These are phyloP conservation scores for Kregervanrija pseudodelftensis DNA, from an alignment of 805 yeast genomes.

Conservation along the genomic window DNA sequence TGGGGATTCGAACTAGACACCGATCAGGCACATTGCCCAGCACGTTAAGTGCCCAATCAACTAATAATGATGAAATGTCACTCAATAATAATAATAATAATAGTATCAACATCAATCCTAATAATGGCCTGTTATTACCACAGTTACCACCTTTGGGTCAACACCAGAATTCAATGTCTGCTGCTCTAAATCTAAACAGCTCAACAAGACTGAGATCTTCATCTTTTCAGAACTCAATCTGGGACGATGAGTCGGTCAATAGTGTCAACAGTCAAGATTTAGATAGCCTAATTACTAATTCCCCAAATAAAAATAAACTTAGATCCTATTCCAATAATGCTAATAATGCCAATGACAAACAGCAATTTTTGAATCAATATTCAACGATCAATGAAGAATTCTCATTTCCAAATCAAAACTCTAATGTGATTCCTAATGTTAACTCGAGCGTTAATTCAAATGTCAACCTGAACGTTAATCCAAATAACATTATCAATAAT, in stretches of 20 bases:
- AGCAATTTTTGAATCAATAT: slow-evolving; percentile 18
- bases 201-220: slow-evolving; percentile 45
- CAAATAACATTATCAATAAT: neutral
- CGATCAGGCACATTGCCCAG: slow-evolving; percentile 80
- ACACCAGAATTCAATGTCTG: slow-evolving; percentile 1
- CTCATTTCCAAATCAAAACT: slow-evolving; percentile 1
- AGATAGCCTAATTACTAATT: slow-evolving; percentile 2
- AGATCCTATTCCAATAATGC: slow-evolving; percentile 43
- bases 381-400: slow-evolving; percentile 20
- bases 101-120: neutral
- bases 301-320: slow-evolving; percentile 26
- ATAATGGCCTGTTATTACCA: slow-evolving; percentile 5
- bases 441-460: neutral
- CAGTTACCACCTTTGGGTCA: slow-evolving; percentile 2
- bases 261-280: neutral
- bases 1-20: slow-evolving; percentile 46
- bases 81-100: neutral
- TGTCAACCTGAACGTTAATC: neutral
- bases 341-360: slow-evolving; percentile 17
- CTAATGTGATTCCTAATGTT: neutral
- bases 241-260: slow-evolving; percentile 41
- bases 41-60: slow-evolving; percentile 30
- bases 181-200: slow-evolving; percentile 11
- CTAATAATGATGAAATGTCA: slow-evolving; percentile 1
- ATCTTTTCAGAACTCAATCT: slow-evolving; percentile 48